Evolutionary conservation across 177 flowering plant genomes (phyloP), one percentile per base, ranked within the genome.

Genomic region (Tripterygium wilfordii): DNA sequence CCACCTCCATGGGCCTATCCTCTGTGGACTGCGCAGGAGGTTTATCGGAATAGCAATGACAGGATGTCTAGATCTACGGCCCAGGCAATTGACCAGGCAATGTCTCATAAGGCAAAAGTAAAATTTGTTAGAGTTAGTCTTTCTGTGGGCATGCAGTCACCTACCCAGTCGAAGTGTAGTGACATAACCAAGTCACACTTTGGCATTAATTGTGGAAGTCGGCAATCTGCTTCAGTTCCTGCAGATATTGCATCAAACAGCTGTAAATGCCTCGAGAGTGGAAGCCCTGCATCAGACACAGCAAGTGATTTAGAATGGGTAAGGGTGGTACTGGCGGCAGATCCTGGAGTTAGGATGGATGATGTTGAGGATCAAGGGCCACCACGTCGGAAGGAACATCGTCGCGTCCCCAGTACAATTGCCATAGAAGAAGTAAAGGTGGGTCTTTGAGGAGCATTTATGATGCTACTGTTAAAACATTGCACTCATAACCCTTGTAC

Each of bases 1-100:
- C 97, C 97, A 45, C 99, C 99, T 68, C 94, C 97, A 13, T 89
- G 99, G 99, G 99, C 97, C 49, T 89, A 87, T 74, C 99, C 99
- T 48, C 54, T 87, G 55, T 65, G 85, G 83, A 84, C 64, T 46
- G 60, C 77, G 5, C 88, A 81, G 49, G 96, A 88, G 61, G 67
- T 58, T 6, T 65, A 72, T 64, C 79, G 60, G 31, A 69, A 62
- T 60, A 80, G 96, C 62, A 71, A 65, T 68, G 99, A 88, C 56
- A 72, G 91, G 66, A 80, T 92, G 84, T 87, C 88, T 0, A 69
- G 64, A 42, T 85, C 95, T 46, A 66, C 99, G 51, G 89, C 99
- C 70, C 86, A 84, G 51, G 99, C 97, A 20, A 89, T 94, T 65
- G 99, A 94, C 58, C 92, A 84, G 61, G 99, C 96, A 51, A 89